Evolutionary conservation across 257 asterid species (phyloP), one percentile per base, ranked within the genome.

Genomic region (Avicennia marina): DNA sequence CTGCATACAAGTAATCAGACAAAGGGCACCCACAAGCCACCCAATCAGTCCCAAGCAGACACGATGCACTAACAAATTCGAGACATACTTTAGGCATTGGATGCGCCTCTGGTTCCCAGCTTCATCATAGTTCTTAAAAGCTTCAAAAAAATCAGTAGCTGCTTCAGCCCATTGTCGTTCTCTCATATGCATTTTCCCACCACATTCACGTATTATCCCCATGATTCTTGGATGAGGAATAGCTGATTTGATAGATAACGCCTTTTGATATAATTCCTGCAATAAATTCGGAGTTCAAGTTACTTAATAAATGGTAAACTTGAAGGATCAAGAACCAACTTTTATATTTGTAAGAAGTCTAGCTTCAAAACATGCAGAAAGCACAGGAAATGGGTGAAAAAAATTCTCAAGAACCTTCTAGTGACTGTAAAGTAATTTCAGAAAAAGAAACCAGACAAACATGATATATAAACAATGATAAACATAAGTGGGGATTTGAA

Each of bases 141-240:
- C 98, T 75, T 93, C 97, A 77, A 93, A 89, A 73, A 93, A 89
- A 73, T 93, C 98, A 5, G 98, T 89, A 49, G 98, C 96, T 32
- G 98, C 98, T 5, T 86, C 95, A 27, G 84, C 81, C 98, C 97
- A 93, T 55, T 83, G 95, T 52, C 97, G 69, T 86, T 93, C 97
- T 38, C 97, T 89, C 98, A 89, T 93, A 58, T 86, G 95, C 98
- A 93, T 93, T 78, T 93, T 93, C 18, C 98, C 98, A 70, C 98
- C 98, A 74, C 97, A 93, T 79, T 93, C 98, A 64, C 95, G 97
- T 73, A 93, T 89, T 53, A 93, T 89, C 32, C 97, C 98, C 96
- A 93, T 89, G 41, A 93, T 89, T 76, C 98, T 86, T 41, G 98
- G 98, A 80, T 93, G 98, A 70, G 98, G 97, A 26, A 93, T 93